phyloP scores from a whole-genome alignment of 2,329 filamentous ascomycete species.

The Geosmithia morbida region DNA sequence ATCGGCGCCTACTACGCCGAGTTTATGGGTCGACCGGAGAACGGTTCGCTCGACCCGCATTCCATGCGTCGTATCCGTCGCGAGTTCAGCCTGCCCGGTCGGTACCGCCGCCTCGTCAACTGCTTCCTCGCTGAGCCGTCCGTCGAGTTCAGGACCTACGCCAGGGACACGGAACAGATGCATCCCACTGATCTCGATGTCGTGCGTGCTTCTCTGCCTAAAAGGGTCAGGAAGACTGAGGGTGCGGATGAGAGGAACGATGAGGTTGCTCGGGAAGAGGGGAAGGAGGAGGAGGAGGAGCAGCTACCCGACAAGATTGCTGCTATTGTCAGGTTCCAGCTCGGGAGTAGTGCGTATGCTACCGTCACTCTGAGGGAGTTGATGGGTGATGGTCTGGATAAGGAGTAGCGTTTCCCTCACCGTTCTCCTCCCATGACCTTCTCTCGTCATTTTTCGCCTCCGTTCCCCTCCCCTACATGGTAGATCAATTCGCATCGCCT shows the following conservation, averaged over 20 bases:
- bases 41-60: slow-evolving; percentile 67
- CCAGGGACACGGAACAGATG: slow-evolving; percentile 64
- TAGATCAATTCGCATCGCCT: no score
- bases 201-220: slow-evolving; percentile 27
- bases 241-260: slow-evolving; percentile 2
- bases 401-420: no score
- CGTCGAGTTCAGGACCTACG: slow-evolving; percentile 58
- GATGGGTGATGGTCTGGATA: slow-evolving; percentile 34
- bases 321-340: slow-evolving; percentile 59
- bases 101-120: slow-evolving; percentile 75
- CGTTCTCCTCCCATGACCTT: no score
- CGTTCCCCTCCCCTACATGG: no score
- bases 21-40: slow-evolving; percentile 71
- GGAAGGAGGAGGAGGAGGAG: not conserved
- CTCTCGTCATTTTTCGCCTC: no score
- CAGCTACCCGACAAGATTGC: slow-evolving; percentile 30
- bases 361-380: slow-evolving; percentile 72
- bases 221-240: slow-evolving; percentile 7
- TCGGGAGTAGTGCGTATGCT: slow-evolving; percentile 70
- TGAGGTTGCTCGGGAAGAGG: no score
- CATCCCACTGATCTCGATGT: slow-evolving; percentile 75
- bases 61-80: slow-evolving; percentile 77
- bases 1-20: slow-evolving; percentile 71
- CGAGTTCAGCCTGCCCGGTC: slow-evolving; percentile 78
- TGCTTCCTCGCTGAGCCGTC: slow-evolving; percentile 46